Evolutionary conservation across 805 yeast species (phyloP), one percentile per base, ranked within the genome.

Genomic region (Wickerhamia fluorescens): DNA sequence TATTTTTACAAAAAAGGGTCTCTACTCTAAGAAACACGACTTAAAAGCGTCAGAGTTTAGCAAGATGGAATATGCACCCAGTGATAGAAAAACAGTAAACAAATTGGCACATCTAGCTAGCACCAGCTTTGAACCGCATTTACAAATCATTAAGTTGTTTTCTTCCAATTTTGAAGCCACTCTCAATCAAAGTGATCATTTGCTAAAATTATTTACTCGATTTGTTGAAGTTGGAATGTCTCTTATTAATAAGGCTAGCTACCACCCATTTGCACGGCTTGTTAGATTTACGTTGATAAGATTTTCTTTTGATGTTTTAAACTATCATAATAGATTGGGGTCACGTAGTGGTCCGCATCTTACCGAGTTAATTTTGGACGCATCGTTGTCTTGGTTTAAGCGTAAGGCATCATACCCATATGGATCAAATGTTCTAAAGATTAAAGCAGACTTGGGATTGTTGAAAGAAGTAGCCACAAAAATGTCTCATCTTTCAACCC

Each of bases 1-100:
- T 1, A 71, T 86, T 24, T 66, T 70, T 20, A 56, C 65, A 17
- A 58, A 59, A 16, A 58, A 58, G 23, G 96, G 97, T 3, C 51
- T 89, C 7, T 88, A 72, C 51, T 71, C 78, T 5, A 64, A 59
- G 4, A 43, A 54, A 5, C 56, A 58, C 38, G 94, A 87, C 49
- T 49, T 73, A 5, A 45, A 43, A 1, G 59, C 66, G 31, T 78
- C 89, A 14, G 83, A 78, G 31, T 78, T 65, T 51, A 58, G 72
- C 38, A 68, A 65, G 29, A 92, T 92, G 98, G 92, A 84, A 38
- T 92, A 92, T 44, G 60, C 87, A 1, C 96, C 98, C 7, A 77
- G 94, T 25, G 78, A 81, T 54, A 78, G 75, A 40, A 61, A 63
- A 25, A 66, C 62, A 5, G 66, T 78, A 6, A 71, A 71, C 30